Evolutionary conservation across 1,139 yeast species (phyloP).

Genomic region (Ogataea hybrid): DNA sequence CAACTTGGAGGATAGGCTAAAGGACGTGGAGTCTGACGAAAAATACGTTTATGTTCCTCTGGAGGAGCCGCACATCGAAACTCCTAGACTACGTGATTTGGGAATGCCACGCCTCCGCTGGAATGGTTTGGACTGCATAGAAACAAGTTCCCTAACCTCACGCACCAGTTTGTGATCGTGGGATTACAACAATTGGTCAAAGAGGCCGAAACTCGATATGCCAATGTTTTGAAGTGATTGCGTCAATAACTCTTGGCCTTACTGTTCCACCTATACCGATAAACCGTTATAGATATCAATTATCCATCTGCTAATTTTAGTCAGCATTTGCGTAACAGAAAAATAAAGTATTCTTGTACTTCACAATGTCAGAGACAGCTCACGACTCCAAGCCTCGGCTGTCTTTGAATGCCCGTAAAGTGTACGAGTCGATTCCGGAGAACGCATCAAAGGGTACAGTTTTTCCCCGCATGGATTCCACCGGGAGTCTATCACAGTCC

Average conservation of each 20-base stretch:
- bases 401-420: constrained; percentile 15
- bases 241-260: too few species aligned
- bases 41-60: constrained; percentile 63
- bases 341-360: not conserved
- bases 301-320: not conserved
- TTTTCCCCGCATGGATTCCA: not conserved
- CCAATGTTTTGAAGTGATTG: constrained; percentile 35
- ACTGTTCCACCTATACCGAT: too few species aligned
- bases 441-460: not conserved
- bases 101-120: constrained; percentile 95
- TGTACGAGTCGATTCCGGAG: not conserved
- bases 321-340: not conserved
- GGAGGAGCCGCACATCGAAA: constrained; percentile 77
- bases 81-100: constrained; percentile 84
- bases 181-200: constrained; percentile 71
- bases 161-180: constrained; percentile 77
- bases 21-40: constrained; percentile 59
- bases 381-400: not conserved
- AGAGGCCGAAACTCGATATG: constrained; percentile 54
- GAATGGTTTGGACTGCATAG: constrained; percentile 98
- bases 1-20: constrained; percentile 54
- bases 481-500: not conserved
- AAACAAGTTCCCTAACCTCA: constrained; percentile 76
- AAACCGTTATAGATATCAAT: too few species aligned
- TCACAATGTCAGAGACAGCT: constrained; percentile 3